phyloP scores from a whole-genome alignment of 164 flowering plant genomes.

The Aristolochia fimbriata region DNA sequence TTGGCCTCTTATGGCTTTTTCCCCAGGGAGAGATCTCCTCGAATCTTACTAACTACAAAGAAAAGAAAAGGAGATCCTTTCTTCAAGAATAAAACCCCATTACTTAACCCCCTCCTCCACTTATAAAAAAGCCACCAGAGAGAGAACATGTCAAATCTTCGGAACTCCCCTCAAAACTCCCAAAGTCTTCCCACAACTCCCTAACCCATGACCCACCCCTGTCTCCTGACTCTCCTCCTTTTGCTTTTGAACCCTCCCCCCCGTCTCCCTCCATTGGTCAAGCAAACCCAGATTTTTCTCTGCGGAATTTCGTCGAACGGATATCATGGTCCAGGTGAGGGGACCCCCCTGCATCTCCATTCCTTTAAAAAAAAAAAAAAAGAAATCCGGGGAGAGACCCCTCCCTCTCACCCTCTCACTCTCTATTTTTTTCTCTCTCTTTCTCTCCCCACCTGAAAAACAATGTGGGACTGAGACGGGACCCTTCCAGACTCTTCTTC shows the following conservation, averaged over 20 bases:
- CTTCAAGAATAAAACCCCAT: slow-evolving; percentile 10
- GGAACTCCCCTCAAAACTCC: slow-evolving; percentile 7
- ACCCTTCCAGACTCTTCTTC: too few relatives aligned
- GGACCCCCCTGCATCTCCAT: too few relatives aligned
- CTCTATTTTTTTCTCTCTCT: too few relatives aligned
- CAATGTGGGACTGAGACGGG: too few relatives aligned
- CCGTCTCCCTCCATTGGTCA: neutral
- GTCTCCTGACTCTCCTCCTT: slow-evolving; percentile 30
- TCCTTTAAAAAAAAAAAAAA: too few relatives aligned
- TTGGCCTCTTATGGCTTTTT: slow-evolving; percentile 17
- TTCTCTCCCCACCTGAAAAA: too few relatives aligned
- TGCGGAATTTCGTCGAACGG: too few relatives aligned
- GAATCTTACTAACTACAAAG: slow-evolving; percentile 60
- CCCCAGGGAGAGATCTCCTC: slow-evolving; percentile 32
- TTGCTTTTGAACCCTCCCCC: slow-evolving; percentile 1
- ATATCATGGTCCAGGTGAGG: too few relatives aligned
- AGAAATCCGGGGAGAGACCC: too few relatives aligned
- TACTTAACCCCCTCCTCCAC: slow-evolving; percentile 17
- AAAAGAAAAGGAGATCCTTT: slow-evolving; percentile 12
- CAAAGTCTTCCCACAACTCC: slow-evolving; percentile 63
- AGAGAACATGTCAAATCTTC: slow-evolving; percentile 14
- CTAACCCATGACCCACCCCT: slow-evolving; percentile 41
- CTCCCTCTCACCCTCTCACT: too few relatives aligned
- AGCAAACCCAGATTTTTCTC: too few relatives aligned
- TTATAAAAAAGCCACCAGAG: slow-evolving; percentile 15